Conservation (phyloP, 441 rosid species). For the Bruguiera hainesii region DNA sequence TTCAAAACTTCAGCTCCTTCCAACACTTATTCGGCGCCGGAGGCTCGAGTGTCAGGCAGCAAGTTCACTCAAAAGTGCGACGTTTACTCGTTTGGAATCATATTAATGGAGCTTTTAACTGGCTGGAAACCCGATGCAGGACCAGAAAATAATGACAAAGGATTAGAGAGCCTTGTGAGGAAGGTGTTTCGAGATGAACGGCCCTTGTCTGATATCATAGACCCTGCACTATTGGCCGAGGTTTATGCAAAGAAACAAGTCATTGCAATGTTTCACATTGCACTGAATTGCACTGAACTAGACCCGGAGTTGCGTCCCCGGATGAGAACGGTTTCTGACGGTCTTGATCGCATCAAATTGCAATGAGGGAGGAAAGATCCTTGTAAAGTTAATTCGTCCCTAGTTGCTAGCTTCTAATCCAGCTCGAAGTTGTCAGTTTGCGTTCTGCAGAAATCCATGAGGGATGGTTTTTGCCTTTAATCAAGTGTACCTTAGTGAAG, state of each 20-base stretch:
- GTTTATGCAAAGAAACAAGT: constrained; percentile 69
- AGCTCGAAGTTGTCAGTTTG: too few relatives aligned
- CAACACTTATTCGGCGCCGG: constrained; percentile 62
- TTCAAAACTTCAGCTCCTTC: constrained; percentile 46
- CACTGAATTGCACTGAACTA: constrained; percentile 74
- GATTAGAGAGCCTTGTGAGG: constrained; percentile 55
- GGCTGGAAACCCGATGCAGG: constrained; percentile 55
- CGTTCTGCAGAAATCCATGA: too few relatives aligned
- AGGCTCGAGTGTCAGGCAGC: constrained; percentile 52
- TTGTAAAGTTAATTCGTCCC: constrained; percentile 19
- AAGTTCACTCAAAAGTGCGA: constrained; percentile 78
- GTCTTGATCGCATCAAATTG: constrained; percentile 57
- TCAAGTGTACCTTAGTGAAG: background rate
- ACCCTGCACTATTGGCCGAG: constrained; percentile 49
- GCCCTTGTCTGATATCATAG: constrained; percentile 68
- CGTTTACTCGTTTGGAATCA: constrained; percentile 72
- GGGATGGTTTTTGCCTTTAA: background rate
- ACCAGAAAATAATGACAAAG: constrained; percentile 56
- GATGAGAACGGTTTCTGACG: constrained; percentile 79
- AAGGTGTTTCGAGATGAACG: constrained; percentile 55
- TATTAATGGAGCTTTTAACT: constrained; percentile 74
- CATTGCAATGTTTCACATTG: constrained; percentile 54
- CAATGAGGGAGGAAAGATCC: constrained; percentile 19
- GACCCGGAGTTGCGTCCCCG: constrained; percentile 84
- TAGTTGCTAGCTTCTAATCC: constrained; percentile 7